Evolutionary conservation across 495 filamentous ascomycete species (phyloP).

Genomic region (Podospora australis): DNA sequence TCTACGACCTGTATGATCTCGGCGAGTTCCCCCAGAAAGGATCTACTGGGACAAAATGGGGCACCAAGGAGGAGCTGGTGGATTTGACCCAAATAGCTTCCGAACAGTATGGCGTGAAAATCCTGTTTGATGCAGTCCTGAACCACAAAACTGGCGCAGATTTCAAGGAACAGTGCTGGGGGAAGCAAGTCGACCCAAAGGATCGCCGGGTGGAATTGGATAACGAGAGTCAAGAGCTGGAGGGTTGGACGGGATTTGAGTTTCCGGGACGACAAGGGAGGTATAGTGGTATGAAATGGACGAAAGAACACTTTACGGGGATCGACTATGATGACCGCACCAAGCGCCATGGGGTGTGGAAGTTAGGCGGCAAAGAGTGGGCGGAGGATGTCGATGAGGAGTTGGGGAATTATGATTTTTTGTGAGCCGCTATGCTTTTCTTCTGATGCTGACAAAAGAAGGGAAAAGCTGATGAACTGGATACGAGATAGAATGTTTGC

Average conservation of each 20-base stretch:
- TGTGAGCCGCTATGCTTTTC: conserved; percentile 8
- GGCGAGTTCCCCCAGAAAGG: conserved; percentile 79
- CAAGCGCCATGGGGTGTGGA: conserved; percentile 58
- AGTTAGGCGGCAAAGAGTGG: conserved; percentile 53
- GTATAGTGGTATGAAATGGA: conserved; percentile 59
- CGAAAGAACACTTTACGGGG: conserved; percentile 63
- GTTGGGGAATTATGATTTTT: conserved; percentile 68
- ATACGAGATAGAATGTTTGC: conserved; percentile 50
- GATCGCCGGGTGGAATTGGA: conserved; percentile 51
- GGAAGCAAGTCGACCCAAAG: conserved; percentile 52
- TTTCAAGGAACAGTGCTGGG: conserved; percentile 49
- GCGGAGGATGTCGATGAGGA: conserved; percentile 60
- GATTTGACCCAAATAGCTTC: conserved; percentile 42
- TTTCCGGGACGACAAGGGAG: conserved; percentile 54
- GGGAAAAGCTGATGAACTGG: not conserved
- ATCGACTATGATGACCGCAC: conserved; percentile 59
- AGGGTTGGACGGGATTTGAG: conserved; percentile 62
- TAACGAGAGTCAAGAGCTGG: conserved; percentile 46
- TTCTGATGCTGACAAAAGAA: no score
- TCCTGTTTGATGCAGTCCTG: conserved; percentile 71
- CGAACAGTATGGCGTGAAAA: conserved; percentile 44
- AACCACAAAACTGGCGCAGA: conserved; percentile 74
- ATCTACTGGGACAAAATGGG: conserved; percentile 59
- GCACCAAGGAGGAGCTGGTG: conserved; percentile 54
- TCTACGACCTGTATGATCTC: conserved; percentile 74